A percentile compares a stretch with the other conserved stretches of the same genome.
These are phyloP conservation scores for Rhodamnia rubescens DNA, from an alignment of 345 rosid genomes.

Conservation along the genomic window DNA sequence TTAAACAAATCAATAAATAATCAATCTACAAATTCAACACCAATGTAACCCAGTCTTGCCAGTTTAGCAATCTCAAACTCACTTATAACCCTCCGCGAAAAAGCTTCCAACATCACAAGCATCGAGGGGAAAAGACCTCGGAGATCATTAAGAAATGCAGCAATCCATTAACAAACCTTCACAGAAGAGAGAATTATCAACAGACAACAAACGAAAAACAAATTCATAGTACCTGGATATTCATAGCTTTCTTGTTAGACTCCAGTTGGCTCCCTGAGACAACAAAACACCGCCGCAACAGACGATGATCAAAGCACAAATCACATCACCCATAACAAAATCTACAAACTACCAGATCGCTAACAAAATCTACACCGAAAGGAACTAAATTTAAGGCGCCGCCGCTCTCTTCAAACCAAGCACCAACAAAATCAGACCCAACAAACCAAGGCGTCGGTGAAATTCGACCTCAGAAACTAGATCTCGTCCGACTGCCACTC, in stretches of 20 bases:
- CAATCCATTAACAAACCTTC: neutral
- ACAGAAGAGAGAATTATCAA: neutral
- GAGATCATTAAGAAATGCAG: neutral
- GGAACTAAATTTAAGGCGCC: neutral
- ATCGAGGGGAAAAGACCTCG: neutral
- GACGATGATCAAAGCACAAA: neutral
- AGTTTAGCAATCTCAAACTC: neutral
- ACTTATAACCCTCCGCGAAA: neutral
- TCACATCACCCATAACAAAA: neutral
- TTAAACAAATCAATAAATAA: neutral
- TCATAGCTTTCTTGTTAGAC: slow-evolving; percentile 52
- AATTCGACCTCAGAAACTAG: neutral
- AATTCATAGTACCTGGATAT: slow-evolving; percentile 30
- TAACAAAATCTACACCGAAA: neutral
- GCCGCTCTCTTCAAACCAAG: neutral
- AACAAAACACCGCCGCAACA: neutral
- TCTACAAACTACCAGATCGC: neutral
- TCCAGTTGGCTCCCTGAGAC: slow-evolving; percentile 47
- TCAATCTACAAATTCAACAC: neutral
- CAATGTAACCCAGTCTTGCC: neutral
- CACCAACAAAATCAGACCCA: neutral
- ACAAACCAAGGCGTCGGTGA: neutral
- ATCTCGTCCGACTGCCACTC: neutral
- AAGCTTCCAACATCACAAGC: neutral
- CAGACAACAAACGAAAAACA: neutral